These are phyloP conservation scores for Agaricus subrufescens DNA, from an alignment of 768 basidiomycete species.

Conservation along the genomic window DNA sequence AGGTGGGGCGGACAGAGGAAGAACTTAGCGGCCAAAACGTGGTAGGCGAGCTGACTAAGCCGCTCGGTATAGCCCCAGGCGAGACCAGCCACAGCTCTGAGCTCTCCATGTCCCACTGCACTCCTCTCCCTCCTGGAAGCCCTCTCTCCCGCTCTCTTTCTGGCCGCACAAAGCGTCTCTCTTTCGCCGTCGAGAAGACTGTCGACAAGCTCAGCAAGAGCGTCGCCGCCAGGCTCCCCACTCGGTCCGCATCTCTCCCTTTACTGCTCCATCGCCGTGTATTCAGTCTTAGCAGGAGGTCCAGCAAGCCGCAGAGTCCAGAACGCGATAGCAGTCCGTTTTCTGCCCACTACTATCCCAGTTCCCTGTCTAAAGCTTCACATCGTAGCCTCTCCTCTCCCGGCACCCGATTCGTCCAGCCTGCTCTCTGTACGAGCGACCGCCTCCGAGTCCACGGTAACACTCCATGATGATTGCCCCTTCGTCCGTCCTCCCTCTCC, in stretches of 20 bases:
- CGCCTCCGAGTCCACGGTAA: slow-evolving; percentile 10
- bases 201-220: slow-evolving; percentile 65
- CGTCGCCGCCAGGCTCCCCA: slow-evolving; percentile 35
- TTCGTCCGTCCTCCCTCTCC: slow-evolving; percentile 78
- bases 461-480: slow-evolving; percentile 33
- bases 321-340: slow-evolving; percentile 27
- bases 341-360: slow-evolving; percentile 9
- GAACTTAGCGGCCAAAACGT: slow-evolving; percentile 25
- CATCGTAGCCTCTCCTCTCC: slow-evolving; percentile 6
- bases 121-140: slow-evolving; percentile 18
- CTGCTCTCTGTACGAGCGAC: slow-evolving; percentile 21
- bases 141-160: slow-evolving; percentile 23
- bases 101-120: slow-evolving; percentile 27
- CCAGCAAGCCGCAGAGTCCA: slow-evolving; percentile 35
- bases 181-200: slow-evolving; percentile 47
- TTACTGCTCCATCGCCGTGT: slow-evolving; percentile 39
- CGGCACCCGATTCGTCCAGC: slow-evolving; percentile 24
- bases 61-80: neutral
- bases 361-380: neutral
- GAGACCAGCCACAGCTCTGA: slow-evolving; percentile 14
- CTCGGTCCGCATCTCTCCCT: slow-evolving; percentile 26
- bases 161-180: slow-evolving; percentile 48
- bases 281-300: slow-evolving; percentile 52
- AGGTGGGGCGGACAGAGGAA: slow-evolving; percentile 4
- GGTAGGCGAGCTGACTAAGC: slow-evolving; percentile 8